Conservation (phyloP, 768 basidiomycete species). For the Clitopilus passeckerianus region DNA sequence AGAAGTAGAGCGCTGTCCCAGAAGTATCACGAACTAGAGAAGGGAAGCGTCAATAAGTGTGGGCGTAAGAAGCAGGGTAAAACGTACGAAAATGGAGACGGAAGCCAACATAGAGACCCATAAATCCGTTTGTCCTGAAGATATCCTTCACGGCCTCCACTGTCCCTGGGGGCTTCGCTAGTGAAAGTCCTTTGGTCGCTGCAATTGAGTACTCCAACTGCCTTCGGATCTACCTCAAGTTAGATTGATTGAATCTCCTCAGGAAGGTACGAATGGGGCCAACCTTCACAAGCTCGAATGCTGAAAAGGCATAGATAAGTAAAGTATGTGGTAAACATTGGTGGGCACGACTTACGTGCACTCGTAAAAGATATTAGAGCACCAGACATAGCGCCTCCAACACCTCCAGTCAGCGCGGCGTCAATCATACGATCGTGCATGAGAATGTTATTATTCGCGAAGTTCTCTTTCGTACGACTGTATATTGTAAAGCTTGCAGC, state of each 20-base stretch:
- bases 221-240: slow-evolving; percentile 63
- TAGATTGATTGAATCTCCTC: slow-evolving; percentile 3
- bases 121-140: slow-evolving; percentile 52
- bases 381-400: slow-evolving; percentile 86
- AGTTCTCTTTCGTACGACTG: slow-evolving; percentile 74
- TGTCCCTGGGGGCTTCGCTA: slow-evolving; percentile 76
- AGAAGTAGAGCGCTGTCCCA: slow-evolving; percentile 89
- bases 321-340: background rate
- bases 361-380: slow-evolving; percentile 86
- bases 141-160: slow-evolving; percentile 78
- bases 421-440: slow-evolving; percentile 56
- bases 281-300: slow-evolving; percentile 96
- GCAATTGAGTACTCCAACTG: slow-evolving; percentile 93
- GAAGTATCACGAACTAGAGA: slow-evolving; percentile 76
- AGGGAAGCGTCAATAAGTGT: slow-evolving; percentile 1
- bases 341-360: slow-evolving; percentile 60
- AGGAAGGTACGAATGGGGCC: slow-evolving; percentile 4
- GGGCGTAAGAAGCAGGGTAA: background rate
- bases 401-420: slow-evolving; percentile 71
- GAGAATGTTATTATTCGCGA: slow-evolving; percentile 54
- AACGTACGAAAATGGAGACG: slow-evolving; percentile 75
- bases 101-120: slow-evolving; percentile 80
- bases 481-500: slow-evolving; percentile 93
- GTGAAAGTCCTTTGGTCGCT: slow-evolving; percentile 64
- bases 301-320: slow-evolving; percentile 23